Conservation (phyloP, 176 grass and related monocot species). For the Saccharum spontaneum region DNA sequence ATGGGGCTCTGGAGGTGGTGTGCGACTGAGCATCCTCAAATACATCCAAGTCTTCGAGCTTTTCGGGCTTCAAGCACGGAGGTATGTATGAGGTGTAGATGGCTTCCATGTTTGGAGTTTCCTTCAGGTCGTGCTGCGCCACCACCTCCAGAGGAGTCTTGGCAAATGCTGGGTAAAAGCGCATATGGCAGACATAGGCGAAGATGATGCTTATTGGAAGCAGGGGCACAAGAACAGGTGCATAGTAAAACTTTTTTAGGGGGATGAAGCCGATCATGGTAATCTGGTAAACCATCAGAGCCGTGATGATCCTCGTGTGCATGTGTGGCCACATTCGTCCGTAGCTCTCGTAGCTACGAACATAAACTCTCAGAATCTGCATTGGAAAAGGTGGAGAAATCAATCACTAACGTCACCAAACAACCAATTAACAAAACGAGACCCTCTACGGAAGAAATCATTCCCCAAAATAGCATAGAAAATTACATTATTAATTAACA, state of each 20-base stretch:
- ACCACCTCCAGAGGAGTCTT: slow-evolving; percentile 83
- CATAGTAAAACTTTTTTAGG: slow-evolving; percentile 34
- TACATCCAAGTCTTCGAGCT: slow-evolving; percentile 64
- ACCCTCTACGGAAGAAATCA: background rate
- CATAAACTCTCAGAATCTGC: slow-evolving; percentile 75
- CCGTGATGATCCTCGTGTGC: slow-evolving; percentile 59
- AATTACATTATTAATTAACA: background rate
- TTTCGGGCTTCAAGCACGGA: slow-evolving; percentile 63
- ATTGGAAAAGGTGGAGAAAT: background rate
- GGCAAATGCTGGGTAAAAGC: slow-evolving; percentile 66
- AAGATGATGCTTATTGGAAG: slow-evolving; percentile 62
- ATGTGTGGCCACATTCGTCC: slow-evolving; percentile 99
- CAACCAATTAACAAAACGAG: background rate
- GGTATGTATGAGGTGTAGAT: slow-evolving; percentile 75
- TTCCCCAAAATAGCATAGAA: background rate
- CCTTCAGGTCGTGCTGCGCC: slow-evolving; percentile 46
- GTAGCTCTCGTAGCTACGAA: slow-evolving; percentile 75
- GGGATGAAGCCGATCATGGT: slow-evolving; percentile 80
- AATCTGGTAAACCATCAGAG: slow-evolving; percentile 72
- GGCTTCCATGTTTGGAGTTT: slow-evolving; percentile 60
- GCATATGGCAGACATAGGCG: slow-evolving; percentile 53
- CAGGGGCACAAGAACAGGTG: slow-evolving; percentile 39
- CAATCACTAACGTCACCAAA: background rate
- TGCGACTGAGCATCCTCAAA: slow-evolving; percentile 69
- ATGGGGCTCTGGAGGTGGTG: slow-evolving; percentile 52